Conservation (phyloP, 2,329 filamentous ascomycete species). For the Lachnellula subtilissima region DNA sequence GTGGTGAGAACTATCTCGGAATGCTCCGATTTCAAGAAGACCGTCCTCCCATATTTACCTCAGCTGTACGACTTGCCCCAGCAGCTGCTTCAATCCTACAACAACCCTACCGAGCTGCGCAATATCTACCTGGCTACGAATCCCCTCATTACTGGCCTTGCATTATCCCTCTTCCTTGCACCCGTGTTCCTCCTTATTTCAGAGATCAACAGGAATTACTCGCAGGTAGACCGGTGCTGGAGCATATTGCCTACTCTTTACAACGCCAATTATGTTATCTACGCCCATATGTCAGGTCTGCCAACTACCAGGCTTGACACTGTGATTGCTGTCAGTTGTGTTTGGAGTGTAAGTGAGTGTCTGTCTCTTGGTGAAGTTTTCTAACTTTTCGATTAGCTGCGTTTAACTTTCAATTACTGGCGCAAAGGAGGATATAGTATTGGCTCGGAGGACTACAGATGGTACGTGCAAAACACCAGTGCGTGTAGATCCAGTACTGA, state of each 20-base stretch:
- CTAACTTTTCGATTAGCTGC: slow-evolving; percentile 44
- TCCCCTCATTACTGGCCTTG: slow-evolving; percentile 71
- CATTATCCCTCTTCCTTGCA: slow-evolving; percentile 65
- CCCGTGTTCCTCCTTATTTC: slow-evolving; percentile 69
- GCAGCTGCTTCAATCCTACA: slow-evolving; percentile 55
- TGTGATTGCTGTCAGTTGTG: slow-evolving; percentile 60
- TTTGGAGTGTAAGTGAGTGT: slow-evolving; percentile 69
- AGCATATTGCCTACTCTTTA: slow-evolving; percentile 84
- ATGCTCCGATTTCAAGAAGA: slow-evolving; percentile 69
- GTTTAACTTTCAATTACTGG: slow-evolving; percentile 95
- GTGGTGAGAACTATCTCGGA: slow-evolving; percentile 65
- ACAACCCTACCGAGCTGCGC: slow-evolving; percentile 57
- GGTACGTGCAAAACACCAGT: slow-evolving; percentile 39
- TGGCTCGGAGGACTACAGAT: slow-evolving; percentile 93
- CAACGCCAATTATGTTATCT: slow-evolving; percentile 77
- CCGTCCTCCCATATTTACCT: slow-evolving; percentile 68
- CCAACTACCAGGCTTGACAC: slow-evolving; percentile 68
- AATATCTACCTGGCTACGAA: slow-evolving; percentile 80
- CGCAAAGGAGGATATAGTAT: slow-evolving; percentile 85
- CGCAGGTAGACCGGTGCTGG: slow-evolving; percentile 94
- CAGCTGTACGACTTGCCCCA: slow-evolving; percentile 67
- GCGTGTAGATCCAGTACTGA: not conserved
- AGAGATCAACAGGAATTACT: slow-evolving; percentile 89
- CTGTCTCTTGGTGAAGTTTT: not conserved
- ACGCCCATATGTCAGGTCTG: slow-evolving; percentile 71